phyloP scores from a whole-genome alignment of 495 filamentous ascomycete genomes.

The Thermothielavioides terrestris region DNA sequence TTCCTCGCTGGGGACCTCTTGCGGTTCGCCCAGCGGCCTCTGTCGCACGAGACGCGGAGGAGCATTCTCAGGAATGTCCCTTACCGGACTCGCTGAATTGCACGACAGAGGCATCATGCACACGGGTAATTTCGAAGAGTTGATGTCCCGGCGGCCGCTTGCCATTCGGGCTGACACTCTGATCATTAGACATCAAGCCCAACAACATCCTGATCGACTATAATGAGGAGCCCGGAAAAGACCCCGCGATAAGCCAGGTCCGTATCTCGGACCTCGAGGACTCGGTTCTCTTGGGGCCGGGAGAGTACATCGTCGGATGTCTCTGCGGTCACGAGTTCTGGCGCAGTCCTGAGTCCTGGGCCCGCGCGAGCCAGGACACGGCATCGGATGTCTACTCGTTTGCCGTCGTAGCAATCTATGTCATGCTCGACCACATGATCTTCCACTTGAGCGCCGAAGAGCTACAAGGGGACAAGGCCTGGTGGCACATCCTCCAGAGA shows the following conservation, averaged over 20 bases:
- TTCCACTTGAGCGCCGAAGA: not conserved
- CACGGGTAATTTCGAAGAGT: not conserved
- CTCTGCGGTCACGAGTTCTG: slow-evolving; percentile 32
- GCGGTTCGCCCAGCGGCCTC: not conserved
- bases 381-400: slow-evolving; percentile 32
- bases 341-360: slow-evolving; percentile 31
- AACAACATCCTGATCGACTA: slow-evolving; percentile 35
- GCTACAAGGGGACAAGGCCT: not conserved
- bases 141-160: not conserved
- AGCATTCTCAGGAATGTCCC: not conserved
- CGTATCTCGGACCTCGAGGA: not conserved
- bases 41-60: not conserved
- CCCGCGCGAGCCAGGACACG: slow-evolving; percentile 24
- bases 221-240: slow-evolving; percentile 6
- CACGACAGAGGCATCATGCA: not conserved
- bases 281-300: slow-evolving; percentile 7
- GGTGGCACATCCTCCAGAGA: not conserved
- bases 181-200: slow-evolving; percentile 28
- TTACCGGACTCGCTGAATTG: not conserved
- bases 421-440: slow-evolving; percentile 14
- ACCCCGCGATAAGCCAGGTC: not conserved
- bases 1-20: not conserved
- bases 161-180: not conserved
- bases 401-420: slow-evolving; percentile 24
- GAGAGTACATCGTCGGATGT: slow-evolving; percentile 22